Evolutionary conservation across 2,329 filamentous ascomycete genomes (phyloP).

Genomic region (Talaromyces atroroseus): DNA sequence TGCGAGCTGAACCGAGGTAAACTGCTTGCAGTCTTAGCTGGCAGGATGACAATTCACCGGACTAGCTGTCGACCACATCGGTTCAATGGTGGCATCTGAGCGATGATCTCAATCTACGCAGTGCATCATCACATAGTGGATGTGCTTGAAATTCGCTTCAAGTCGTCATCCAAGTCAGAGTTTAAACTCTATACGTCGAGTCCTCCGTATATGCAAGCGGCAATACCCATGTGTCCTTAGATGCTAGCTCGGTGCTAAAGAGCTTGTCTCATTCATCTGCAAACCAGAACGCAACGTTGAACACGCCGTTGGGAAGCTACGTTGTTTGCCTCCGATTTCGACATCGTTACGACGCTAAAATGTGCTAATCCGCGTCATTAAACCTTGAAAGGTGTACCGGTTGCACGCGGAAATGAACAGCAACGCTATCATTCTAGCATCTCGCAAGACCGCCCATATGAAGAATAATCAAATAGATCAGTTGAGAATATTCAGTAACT

Average conservation of each 20-base stretch:
- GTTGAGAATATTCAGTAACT: too few relatives aligned
- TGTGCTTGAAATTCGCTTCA: neutral
- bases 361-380: neutral
- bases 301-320: neutral
- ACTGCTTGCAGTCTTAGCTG: neutral
- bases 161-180: neutral
- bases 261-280: constrained; percentile 3
- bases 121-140: neutral
- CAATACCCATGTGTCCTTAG: neutral
- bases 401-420: neutral
- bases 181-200: neutral
- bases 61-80: neutral
- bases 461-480: neutral
- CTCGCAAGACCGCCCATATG: neutral
- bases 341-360: neutral
- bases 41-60: neutral
- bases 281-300: neutral
- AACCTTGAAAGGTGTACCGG: neutral
- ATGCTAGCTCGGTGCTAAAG: neutral
- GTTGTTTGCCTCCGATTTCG: neutral
- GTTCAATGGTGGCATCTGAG: neutral
- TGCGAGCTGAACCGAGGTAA: too few relatives aligned
- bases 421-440: neutral
- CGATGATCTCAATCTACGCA: constrained; percentile 3
- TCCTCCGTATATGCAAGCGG: neutral